A percentile compares a stretch with the other conserved stretches of the same genome.
Conservation (phyloP, 2,329 filamentous ascomycete genomes). For the Phymatotrichopsis omnivora region DNA sequence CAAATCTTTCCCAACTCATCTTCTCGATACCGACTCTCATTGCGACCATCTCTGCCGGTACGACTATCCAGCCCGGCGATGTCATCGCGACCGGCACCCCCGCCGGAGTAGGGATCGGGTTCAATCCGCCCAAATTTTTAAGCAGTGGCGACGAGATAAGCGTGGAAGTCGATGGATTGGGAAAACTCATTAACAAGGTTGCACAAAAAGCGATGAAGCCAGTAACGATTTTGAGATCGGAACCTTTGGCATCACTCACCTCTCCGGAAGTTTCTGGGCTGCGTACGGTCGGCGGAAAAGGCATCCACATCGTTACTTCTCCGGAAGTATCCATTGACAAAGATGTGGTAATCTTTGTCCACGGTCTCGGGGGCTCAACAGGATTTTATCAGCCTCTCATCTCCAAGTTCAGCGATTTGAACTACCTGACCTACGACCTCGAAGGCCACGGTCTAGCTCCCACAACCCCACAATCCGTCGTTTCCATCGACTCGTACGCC, state of each 20-base stretch:
- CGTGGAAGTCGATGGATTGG: slow-evolving; percentile 38
- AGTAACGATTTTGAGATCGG: slow-evolving; percentile 31
- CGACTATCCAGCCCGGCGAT: slow-evolving; percentile 44
- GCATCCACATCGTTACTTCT: slow-evolving; percentile 35
- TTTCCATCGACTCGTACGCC: slow-evolving; percentile 40
- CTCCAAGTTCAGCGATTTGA: slow-evolving; percentile 32
- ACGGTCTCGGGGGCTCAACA: slow-evolving; percentile 44
- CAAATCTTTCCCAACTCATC: slow-evolving; percentile 42
- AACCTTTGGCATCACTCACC: slow-evolving; percentile 27
- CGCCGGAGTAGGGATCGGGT: slow-evolving; percentile 42
- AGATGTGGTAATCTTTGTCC: slow-evolving; percentile 43
- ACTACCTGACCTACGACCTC: slow-evolving; percentile 42
- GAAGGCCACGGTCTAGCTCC: slow-evolving; percentile 49
- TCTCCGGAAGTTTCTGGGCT: too few species aligned
- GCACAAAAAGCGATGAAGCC: slow-evolving; percentile 13
- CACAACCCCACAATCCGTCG: slow-evolving; percentile 38
- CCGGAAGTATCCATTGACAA: too few species aligned
- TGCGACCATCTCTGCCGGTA: slow-evolving; percentile 41
- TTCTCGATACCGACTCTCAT: slow-evolving; percentile 43
- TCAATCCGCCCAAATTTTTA: slow-evolving; percentile 38
- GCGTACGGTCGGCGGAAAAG: slow-evolving; percentile 34
- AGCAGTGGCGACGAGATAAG: slow-evolving; percentile 38
- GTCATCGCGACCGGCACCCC: slow-evolving; percentile 44
- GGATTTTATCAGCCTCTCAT: slow-evolving; percentile 42
- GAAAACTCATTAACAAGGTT: slow-evolving; percentile 39